These are phyloP conservation scores for Penicillium subrubescens DNA, from an alignment of 495 filamentous ascomycete genomes.

Conservation along the genomic window DNA sequence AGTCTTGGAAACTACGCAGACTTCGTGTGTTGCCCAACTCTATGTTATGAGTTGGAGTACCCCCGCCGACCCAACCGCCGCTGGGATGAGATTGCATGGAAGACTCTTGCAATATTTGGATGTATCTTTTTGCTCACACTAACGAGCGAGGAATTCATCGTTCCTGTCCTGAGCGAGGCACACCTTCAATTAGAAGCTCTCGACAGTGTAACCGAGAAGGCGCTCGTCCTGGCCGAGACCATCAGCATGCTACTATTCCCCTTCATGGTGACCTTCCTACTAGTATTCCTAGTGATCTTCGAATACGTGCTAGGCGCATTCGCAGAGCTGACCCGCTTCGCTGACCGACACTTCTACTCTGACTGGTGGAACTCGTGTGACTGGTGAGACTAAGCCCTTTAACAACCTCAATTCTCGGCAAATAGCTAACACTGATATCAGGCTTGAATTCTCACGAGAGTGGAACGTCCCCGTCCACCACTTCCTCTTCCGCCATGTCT, in stretches of 20 bases:
- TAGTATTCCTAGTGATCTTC: constrained; percentile 96
- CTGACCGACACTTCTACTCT: constrained; percentile 91
- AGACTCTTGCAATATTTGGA: constrained; percentile 88
- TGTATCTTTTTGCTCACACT: constrained; percentile 94
- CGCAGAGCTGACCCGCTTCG: constrained; percentile 90
- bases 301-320: constrained; percentile 95
- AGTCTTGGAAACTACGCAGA: constrained; percentile 80
- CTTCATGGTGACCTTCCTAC: constrained; percentile 93
- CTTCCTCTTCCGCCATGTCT: constrained; percentile 94
- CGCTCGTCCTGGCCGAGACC: constrained; percentile 84
- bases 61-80: constrained; percentile 72
- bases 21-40: constrained; percentile 88
- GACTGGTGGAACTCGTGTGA: constrained; percentile 87
- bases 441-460: constrained; percentile 96
- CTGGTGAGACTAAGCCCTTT: constrained; percentile 38
- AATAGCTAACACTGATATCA: constrained; percentile 10
- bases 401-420: neutral
- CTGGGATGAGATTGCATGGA: constrained; percentile 83
- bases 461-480: constrained; percentile 99
- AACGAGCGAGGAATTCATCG: constrained; percentile 92
- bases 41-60: constrained; percentile 98
- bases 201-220: constrained; percentile 61
- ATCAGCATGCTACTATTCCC: constrained; percentile 93
- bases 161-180: constrained; percentile 84
- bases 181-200: constrained; percentile 62